Percentiles rank a stretch among this genome's conserved stretches.
Evolutionary conservation across 2,329 filamentous ascomycete species (phyloP).

Genomic region (Fonsecaea pedrosoi): DNA sequence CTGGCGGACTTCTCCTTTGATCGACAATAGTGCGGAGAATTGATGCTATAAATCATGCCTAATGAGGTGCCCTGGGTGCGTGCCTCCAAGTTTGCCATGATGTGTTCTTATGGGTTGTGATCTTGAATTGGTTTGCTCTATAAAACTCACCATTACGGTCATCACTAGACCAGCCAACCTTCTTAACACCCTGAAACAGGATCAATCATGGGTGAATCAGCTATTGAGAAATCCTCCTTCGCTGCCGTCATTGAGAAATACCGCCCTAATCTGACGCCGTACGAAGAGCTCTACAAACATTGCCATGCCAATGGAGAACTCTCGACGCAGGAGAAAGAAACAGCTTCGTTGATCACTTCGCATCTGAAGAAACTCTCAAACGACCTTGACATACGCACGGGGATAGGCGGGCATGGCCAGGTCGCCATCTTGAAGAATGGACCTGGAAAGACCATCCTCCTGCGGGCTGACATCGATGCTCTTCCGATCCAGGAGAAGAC

Average conservation of each 20-base stretch:
- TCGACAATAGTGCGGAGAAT: constrained; percentile 13
- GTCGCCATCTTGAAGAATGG: constrained; percentile 54
- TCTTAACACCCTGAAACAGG: not conserved
- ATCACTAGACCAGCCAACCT: not conserved
- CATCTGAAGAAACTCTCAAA: constrained; percentile 47
- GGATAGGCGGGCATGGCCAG: constrained; percentile 57
- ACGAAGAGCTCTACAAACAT: constrained; percentile 64
- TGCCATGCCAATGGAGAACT: constrained; percentile 67
- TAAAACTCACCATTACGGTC: not conserved
- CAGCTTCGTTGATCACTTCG: constrained; percentile 56
- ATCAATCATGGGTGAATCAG: constrained; percentile 6
- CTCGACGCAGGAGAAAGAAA: constrained; percentile 62
- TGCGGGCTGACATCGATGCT: constrained; percentile 59
- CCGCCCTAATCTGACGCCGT: constrained; percentile 53
- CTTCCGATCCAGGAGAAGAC: constrained; percentile 58
- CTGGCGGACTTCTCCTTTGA: constrained; percentile 30
- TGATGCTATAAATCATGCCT: not conserved
- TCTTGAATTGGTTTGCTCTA: not conserved
- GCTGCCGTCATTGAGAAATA: constrained; percentile 44
- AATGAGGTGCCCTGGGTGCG: not conserved
- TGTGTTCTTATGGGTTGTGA: not conserved
- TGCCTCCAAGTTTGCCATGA: not conserved
- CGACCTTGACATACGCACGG: constrained; percentile 47
- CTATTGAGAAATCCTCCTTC: constrained; percentile 19
- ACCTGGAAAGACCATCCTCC: constrained; percentile 52